A percentile compares a stretch with the other conserved stretches of the same genome.
These are phyloP conservation scores for Cucumis melo DNA, from an alignment of 306 rosid genomes.

Conservation along the genomic window DNA sequence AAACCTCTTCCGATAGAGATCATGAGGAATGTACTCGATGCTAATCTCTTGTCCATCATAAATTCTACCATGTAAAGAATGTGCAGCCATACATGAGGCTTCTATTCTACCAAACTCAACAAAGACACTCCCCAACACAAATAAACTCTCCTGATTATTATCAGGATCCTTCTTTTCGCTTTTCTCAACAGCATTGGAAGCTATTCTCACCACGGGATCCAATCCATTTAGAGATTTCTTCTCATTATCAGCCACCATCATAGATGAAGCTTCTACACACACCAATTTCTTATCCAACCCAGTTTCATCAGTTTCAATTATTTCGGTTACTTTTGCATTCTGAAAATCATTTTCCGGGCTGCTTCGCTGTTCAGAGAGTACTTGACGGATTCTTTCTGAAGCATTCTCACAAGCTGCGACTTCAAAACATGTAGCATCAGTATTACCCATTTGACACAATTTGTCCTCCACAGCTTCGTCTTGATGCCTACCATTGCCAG, in stretches of 20 bases:
- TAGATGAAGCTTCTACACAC: slow-evolving; percentile 6
- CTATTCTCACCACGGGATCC: background rate
- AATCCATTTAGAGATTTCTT: slow-evolving; percentile 7
- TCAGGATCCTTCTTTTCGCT: slow-evolving; percentile 14
- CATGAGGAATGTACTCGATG: slow-evolving; percentile 45
- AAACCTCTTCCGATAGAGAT: slow-evolving; percentile 43
- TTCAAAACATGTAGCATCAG: slow-evolving; percentile 12
- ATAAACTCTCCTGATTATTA: slow-evolving; percentile 15
- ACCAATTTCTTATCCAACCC: slow-evolving; percentile 14
- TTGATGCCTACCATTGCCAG: slow-evolving; percentile 15
- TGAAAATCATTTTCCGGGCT: slow-evolving; percentile 15
- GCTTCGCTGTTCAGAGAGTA: slow-evolving; percentile 17
- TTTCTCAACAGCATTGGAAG: slow-evolving; percentile 5
- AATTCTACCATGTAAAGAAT: slow-evolving; percentile 58
- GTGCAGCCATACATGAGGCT: slow-evolving; percentile 61
- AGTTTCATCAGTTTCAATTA: slow-evolving; percentile 4
- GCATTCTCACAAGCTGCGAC: slow-evolving; percentile 7
- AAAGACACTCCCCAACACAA: slow-evolving; percentile 50
- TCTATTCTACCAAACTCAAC: slow-evolving; percentile 81
- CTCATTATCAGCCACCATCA: slow-evolving; percentile 10
- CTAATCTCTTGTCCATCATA: slow-evolving; percentile 56
- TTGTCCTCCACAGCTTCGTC: background rate
- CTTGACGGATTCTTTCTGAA: slow-evolving; percentile 8
- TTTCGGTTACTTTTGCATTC: slow-evolving; percentile 16
- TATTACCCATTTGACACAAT: background rate